Base-by-base conservation (phyloP, 345 rosid genomes). In the Iberis pinnata region DNA sequence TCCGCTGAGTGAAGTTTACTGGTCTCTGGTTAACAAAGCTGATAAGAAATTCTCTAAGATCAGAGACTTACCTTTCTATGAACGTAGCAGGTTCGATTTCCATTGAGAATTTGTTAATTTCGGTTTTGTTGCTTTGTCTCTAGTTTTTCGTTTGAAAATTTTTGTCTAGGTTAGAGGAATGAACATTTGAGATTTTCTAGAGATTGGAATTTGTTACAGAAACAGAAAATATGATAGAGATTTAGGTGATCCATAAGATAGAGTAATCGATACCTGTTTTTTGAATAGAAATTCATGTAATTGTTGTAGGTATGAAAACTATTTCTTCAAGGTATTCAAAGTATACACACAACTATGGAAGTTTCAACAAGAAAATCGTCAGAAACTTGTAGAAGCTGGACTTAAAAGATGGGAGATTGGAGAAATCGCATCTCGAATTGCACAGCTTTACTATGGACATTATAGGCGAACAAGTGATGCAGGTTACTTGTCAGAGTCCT, bases 391-490 rank as follows among this genome's bases (percentile, higher is more conserved):
- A 18, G 98, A 90, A 52, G 71, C 92, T 2, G 98, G 98, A 53
- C 89, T 90, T 39, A 87, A 84, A 78, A 78, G 96, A 69, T 84
- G 95, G 87, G 98, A 90, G 79, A 90, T 90, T 45, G 98, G 98
- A 1, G 96, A 90, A 76, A 90, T 87, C 9, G 95, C 98, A 0
- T 90, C 96, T 39, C 78, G 98, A 7, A 90, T 90, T 62, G 96
- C 85, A 3, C 98, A 87, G 74, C 92, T 87, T 12, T 84, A 90
- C 65, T 90, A 82, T 61, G 96, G 95, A 42, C 98, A 90, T 49
- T 90, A 90, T 54, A 82, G 87, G 98, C 68, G 88, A 54, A 82
- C 98, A 0, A 84, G 98, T 47, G 96, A 90, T 56, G 80, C 79
- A 1, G 78, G 78, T 63, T 87, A 78, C 63, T 72, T 90, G 58